Percentiles rank a stretch among this genome's conserved stretches.
phyloP scores from a whole-genome alignment of 2,329 filamentous ascomycete genomes.

The Aspergillus alliaceus region DNA sequence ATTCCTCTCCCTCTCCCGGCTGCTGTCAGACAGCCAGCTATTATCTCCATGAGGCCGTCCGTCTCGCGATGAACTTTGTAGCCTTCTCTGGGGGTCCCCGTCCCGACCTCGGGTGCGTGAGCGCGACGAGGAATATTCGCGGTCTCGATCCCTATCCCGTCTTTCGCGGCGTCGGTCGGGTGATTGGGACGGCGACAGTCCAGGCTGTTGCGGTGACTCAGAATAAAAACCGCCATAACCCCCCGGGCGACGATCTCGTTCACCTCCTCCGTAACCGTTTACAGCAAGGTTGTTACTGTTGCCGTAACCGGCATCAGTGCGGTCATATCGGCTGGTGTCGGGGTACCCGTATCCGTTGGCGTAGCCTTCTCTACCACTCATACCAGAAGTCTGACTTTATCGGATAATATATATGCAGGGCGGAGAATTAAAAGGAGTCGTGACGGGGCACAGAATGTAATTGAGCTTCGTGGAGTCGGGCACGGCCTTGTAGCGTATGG shows the following conservation, averaged over 20 bases:
- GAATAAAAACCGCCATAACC: conserved; percentile 47
- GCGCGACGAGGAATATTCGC: conserved; percentile 31
- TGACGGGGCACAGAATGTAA: neutral
- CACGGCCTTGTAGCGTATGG: conserved; percentile 3
- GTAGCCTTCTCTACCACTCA: conserved; percentile 38
- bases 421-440: conserved; percentile 1
- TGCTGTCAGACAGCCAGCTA: conserved; percentile 20
- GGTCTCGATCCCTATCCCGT: conserved; percentile 29
- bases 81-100: conserved; percentile 25
- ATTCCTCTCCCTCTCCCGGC: conserved; percentile 21
- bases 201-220: conserved; percentile 29
- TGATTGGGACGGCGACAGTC: conserved; percentile 27
- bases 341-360: conserved; percentile 40
- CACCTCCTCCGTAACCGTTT: conserved; percentile 32
- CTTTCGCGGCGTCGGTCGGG: conserved; percentile 35
- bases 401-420: neutral
- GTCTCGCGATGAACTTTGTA: conserved; percentile 25
- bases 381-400: conserved; percentile 22
- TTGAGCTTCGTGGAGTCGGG: neutral
- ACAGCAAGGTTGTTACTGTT: conserved; percentile 30
- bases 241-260: conserved; percentile 39
- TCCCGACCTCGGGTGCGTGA: conserved; percentile 38
- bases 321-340: conserved; percentile 36
- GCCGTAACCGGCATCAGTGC: conserved; percentile 33
- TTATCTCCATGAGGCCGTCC: conserved; percentile 25